Base-by-base conservation (phyloP, 257 asterid genomes). In the Verbena officinalis region DNA sequence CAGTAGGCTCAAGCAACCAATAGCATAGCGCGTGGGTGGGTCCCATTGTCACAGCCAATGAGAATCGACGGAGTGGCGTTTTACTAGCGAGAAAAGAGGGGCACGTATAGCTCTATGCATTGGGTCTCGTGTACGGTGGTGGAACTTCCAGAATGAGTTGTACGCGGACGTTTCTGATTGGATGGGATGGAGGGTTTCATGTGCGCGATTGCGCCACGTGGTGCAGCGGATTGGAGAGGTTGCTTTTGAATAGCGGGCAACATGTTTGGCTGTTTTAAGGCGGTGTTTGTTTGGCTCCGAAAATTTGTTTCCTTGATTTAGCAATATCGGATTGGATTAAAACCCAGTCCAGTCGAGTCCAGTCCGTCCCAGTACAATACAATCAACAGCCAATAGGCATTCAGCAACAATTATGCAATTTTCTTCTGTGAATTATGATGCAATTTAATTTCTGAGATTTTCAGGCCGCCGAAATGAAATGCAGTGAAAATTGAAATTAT, bases 61-160 rank as follows among this genome's bases (percentile, higher is more conserved):
- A 19, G 75, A 65, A 58, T 0, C 0, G 5, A 46, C 69, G 63
- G 55, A 30, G 90, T 81, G 90, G 78, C 78, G 10, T 7, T 39
- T 27, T 38, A 9, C n/a, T 34, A 49, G 53, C 31, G 42, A 13
- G 46, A 55, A 62, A 27, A 62, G 69, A 31, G 67, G 77, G 77
- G 58, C 77, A 74, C 74, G 73, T 68, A 64, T 42, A 71, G 67
- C 27, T 30, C 22, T 9, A 59, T 15, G 74, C 69, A 10, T 75
- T 55, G 74, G 73, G 70, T 21, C 24, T 62, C 67, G 72, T 76
- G 81, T 67, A 66, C 51, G 76, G 57, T 55, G 49, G 50, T 22
- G 76, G 67, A 63, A 62, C 11, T 67, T 52, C 69, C 77, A 57
- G 72, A 71, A 66, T 11, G 54, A 8, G 59, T 63, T 7, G 10